These are phyloP conservation scores for Phaeotremella fagi DNA, from an alignment of 768 basidiomycete genomes.

Conservation along the genomic window DNA sequence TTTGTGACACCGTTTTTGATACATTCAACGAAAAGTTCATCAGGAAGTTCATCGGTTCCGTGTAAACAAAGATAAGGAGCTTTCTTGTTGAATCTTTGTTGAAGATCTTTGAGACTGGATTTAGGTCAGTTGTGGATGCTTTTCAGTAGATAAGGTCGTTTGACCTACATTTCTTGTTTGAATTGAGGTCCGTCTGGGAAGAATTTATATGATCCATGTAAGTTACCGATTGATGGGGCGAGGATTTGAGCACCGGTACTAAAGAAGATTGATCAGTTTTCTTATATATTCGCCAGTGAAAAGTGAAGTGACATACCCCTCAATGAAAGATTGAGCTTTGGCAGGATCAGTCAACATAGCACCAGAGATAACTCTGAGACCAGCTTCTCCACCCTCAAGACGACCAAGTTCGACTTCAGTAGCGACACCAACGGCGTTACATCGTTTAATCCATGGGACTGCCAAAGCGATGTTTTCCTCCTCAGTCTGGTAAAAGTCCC, in stretches of 20 bases:
- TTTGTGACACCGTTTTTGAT: constrained; percentile 45
- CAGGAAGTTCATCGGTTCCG: constrained; percentile 48
- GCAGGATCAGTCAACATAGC: constrained; percentile 47
- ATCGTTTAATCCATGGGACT: constrained; percentile 46
- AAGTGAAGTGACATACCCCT: constrained; percentile 24
- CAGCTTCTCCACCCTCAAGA: constrained; percentile 46
- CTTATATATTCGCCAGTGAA: neutral
- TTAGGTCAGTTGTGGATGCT: too few relatives aligned
- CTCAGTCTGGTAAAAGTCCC: constrained; percentile 23
- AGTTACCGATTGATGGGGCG: constrained; percentile 48
- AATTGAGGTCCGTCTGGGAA: constrained; percentile 43
- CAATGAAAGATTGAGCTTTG: constrained; percentile 48
- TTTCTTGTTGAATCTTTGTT: constrained; percentile 32
- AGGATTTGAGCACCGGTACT: constrained; percentile 48
- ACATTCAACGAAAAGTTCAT: constrained; percentile 41
- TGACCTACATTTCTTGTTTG: constrained; percentile 37
- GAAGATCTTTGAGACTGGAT: constrained; percentile 19
- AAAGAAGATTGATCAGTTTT: neutral
- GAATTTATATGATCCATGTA: constrained; percentile 46
- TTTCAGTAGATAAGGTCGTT: too few relatives aligned
- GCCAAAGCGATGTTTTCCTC: constrained; percentile 46
- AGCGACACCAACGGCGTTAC: constrained; percentile 43
- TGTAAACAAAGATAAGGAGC: constrained; percentile 41
- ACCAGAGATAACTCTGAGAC: constrained; percentile 43
- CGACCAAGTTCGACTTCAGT: constrained; percentile 50